Percentiles rank a stretch among this genome's conserved stretches.
Evolutionary conservation across 441 rosid species (phyloP).

Genomic region (Capsella rubella): DNA sequence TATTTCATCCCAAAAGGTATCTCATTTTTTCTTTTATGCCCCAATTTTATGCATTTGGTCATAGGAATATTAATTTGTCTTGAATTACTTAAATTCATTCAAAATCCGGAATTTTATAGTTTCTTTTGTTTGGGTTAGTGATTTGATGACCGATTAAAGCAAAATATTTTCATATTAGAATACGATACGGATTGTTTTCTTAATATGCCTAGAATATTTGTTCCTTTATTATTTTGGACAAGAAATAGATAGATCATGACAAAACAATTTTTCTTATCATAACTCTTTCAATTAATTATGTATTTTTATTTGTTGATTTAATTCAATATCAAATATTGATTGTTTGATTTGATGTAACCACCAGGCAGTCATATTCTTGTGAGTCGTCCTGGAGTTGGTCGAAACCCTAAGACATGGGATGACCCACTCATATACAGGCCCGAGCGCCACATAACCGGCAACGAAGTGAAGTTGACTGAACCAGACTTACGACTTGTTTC

Average conservation of each 20-base stretch:
- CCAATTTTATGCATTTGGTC: background rate
- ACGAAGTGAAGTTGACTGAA: conserved; percentile 36
- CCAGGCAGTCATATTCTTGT: conserved; percentile 26
- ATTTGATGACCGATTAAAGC: too few species aligned
- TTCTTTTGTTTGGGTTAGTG: too few species aligned
- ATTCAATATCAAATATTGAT: background rate
- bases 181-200: too few species aligned
- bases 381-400: conserved; percentile 25
- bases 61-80: background rate
- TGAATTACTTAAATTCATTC: too few species aligned
- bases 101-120: too few species aligned
- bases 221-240: background rate
- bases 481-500: conserved; percentile 44
- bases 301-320: background rate
- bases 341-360: too few species aligned
- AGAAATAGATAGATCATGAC: background rate
- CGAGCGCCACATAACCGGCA: conserved; percentile 41
- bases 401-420: conserved; percentile 32
- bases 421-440: conserved; percentile 40
- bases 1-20: conserved; percentile 31
- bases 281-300: background rate
- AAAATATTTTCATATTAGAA: too few species aligned
- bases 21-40: background rate
- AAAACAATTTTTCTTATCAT: too few species aligned
- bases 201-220: background rate